Percentiles rank a stretch among this genome's conserved stretches.
Conservation (phyloP, 2,329 filamentous ascomycete species). For the Epichloe hybrida region DNA sequence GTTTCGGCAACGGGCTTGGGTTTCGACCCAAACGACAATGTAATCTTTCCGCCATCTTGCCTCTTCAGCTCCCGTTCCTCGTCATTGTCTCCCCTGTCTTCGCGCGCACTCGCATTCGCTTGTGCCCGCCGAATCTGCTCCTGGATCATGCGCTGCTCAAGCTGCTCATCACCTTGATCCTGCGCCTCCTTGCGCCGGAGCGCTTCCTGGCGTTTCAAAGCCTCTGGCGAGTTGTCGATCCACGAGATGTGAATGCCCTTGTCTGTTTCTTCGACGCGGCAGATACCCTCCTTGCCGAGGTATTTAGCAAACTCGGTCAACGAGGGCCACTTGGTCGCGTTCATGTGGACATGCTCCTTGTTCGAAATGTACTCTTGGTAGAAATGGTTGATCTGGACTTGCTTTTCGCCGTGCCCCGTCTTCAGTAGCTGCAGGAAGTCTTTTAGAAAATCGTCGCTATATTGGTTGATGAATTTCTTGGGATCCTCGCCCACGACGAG, state of each 20-base stretch:
- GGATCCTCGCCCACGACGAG: conserved; percentile 77
- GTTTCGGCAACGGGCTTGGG: conserved; percentile 11
- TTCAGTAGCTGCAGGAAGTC: conserved; percentile 67
- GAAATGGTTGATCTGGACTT: conserved; percentile 78
- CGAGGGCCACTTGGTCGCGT: conserved; percentile 76
- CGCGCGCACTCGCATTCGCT: conserved; percentile 30
- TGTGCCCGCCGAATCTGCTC: conserved; percentile 73
- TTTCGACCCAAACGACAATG: conserved; percentile 49
- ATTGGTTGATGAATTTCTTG: conserved; percentile 71
- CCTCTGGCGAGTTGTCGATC: conserved; percentile 85
- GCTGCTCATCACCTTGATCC: conserved; percentile 81
- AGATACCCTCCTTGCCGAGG: conserved; percentile 75
- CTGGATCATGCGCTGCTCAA: conserved; percentile 69
- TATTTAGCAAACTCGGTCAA: conserved; percentile 84
- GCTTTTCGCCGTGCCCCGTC: conserved; percentile 83
- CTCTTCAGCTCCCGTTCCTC: conserved; percentile 38
- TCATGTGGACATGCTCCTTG: conserved; percentile 77
- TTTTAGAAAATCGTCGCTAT: conserved; percentile 63
- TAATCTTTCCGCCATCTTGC: conserved; percentile 63
- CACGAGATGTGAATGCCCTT: conserved; percentile 80
- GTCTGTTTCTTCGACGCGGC: conserved; percentile 74
- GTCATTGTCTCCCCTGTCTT: conserved; percentile 26
- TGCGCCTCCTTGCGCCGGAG: conserved; percentile 71
- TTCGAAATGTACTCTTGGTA: conserved; percentile 89
- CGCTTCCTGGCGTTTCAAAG: conserved; percentile 66